A percentile compares a stretch with the other conserved stretches of the same genome.
Conservation (phyloP, 106 monocot genomes). For the Apostasia shenzhenica region DNA sequence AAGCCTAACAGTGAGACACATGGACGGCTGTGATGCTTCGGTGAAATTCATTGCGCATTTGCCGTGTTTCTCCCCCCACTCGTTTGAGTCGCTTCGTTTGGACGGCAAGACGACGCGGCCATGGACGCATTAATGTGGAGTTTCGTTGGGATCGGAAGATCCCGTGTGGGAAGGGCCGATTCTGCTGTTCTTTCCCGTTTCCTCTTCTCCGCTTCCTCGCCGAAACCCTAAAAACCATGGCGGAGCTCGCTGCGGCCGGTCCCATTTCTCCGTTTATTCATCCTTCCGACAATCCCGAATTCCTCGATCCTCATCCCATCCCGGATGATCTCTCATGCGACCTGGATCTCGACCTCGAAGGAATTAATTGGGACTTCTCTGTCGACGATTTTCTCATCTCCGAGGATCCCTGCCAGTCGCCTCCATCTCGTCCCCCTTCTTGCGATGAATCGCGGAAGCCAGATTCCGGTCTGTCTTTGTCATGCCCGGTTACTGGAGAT, state of each 20-base stretch:
- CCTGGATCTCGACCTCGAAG: constrained; percentile 21
- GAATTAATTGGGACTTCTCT: constrained; percentile 30
- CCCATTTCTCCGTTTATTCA: constrained; percentile 1
- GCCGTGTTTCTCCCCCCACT: too few species aligned
- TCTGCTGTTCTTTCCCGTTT: neutral
- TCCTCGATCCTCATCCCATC: constrained; percentile 18
- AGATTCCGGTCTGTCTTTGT: neutral
- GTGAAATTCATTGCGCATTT: too few species aligned
- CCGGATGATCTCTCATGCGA: constrained; percentile 10
- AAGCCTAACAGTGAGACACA: too few species aligned
- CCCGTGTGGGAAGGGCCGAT: too few species aligned
- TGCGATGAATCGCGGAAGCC: neutral
- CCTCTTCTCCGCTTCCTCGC: neutral
- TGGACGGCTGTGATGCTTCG: too few species aligned
- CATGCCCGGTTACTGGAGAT: neutral
- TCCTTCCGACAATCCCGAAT: constrained; percentile 1
- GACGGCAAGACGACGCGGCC: too few species aligned
- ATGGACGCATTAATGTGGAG: too few species aligned
- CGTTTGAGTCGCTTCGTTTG: too few species aligned
- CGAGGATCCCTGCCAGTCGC: neutral
- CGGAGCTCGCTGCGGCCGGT: neutral
- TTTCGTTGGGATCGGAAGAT: too few species aligned
- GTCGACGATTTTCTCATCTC: constrained; percentile 44
- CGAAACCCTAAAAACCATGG: neutral
- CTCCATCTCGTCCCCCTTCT: neutral